Evolutionary conservation across 1,284 basidiomycete species (phyloP), one percentile per base, ranked within the genome.

Genomic region (Cryptococcus neoformans): DNA sequence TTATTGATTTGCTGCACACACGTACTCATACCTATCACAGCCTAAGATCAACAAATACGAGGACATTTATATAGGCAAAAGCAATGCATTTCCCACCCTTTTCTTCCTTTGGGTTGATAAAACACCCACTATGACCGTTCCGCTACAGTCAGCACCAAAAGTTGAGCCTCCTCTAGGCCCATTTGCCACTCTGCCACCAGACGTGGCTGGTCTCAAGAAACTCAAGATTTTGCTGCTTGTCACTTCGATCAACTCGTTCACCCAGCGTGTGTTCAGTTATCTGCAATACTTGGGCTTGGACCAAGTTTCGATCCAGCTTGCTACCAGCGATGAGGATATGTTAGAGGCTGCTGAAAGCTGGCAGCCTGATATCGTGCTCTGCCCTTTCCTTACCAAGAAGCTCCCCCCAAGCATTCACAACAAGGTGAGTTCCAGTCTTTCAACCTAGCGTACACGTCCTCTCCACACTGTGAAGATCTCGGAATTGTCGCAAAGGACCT

Each of bases 181-280:
- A 51, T 54, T 65, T 44, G 35, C 60, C 51, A 49, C 64, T 51
- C 44, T 68, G 49, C 53, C 65, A 35, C 14, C 57, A 52, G 28
- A 58, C 55, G 11, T 53, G 35, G 49, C 55, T 54, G 56, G 63
- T 59, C 56, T 68, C 55, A 56, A 61, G 54, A 49, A 55, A 35
- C 54, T 51, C 44, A 62, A 65, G 11, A 66, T 81, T 63, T 71
- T 81, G 39, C 74, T 81, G 52, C 68, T 81, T 41, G 73, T 74
- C 45, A 78, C 79, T 6, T 78, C 79, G 17, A 73, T 77, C 69
- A 80, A 81, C 69, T 79, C 78, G 52, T 76, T 79, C 57, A 72
- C 76, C 14, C 78, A 79, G 60, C 68, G 74, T 12, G 59, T 75
- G 4, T 65, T 71, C 8, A 74, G 77, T 1, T 73, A 76, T 48